Evolutionary conservation across 805 yeast species (phyloP).

Genomic region (Cyberlindnera maritima): DNA sequence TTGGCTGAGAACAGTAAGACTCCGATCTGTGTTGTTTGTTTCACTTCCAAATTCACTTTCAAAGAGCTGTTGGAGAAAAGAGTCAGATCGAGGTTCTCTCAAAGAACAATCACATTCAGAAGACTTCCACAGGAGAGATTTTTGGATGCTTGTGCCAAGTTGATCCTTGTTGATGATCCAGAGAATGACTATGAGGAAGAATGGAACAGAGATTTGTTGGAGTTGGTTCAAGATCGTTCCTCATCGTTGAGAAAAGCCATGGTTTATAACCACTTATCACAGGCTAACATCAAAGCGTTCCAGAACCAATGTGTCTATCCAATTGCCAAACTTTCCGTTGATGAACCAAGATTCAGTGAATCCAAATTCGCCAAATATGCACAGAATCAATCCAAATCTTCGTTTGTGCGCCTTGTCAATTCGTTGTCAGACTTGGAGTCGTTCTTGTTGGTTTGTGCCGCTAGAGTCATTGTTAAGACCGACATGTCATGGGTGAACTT

Average conservation of each 20-base stretch:
- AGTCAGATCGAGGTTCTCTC: conserved; percentile 86
- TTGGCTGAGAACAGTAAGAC: conserved; percentile 66
- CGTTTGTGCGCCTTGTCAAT: conserved; percentile 25
- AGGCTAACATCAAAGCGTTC: conserved; percentile 54
- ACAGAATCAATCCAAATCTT: conserved; percentile 28
- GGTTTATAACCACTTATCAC: conserved; percentile 51
- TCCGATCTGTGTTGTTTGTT: conserved; percentile 81
- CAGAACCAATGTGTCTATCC: conserved; percentile 43
- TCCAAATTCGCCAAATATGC: conserved; percentile 27
- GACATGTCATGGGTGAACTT: conserved; percentile 65
- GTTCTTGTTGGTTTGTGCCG: conserved; percentile 68
- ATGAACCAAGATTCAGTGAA: conserved; percentile 27
- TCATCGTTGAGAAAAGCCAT: conserved; percentile 36
- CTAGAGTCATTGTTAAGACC: conserved; percentile 62
- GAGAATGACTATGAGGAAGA: conserved; percentile 27
- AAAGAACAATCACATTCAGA: conserved; percentile 61
- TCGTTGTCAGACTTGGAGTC: conserved; percentile 70
- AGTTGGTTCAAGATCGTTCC: conserved; percentile 29
- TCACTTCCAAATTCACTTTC: conserved; percentile 70
- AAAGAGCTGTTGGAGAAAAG: conserved; percentile 86
- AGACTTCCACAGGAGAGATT: conserved; percentile 47
- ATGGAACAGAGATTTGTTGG: conserved; percentile 46
- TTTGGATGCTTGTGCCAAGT: conserved; percentile 42
- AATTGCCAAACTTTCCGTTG: conserved; percentile 32
- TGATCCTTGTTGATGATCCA: conserved; percentile 33